phyloP scores from a whole-genome alignment of 2,329 filamentous ascomycete species.

The Xylariaceae sp. region DNA sequence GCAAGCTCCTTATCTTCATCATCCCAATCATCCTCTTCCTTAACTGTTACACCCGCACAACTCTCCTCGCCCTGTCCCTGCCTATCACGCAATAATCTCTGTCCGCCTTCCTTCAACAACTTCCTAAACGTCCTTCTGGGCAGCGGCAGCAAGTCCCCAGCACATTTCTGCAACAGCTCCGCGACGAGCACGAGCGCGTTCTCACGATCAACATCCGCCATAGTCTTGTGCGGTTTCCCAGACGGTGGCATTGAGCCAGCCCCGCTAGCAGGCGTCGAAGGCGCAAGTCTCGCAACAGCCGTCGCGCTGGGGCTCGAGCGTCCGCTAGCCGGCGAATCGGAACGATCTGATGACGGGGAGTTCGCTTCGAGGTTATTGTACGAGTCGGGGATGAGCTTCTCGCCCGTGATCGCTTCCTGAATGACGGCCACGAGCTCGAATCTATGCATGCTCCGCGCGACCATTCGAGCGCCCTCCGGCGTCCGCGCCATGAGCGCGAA shows the following conservation, averaged over 20 bases:
- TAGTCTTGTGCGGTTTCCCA: conserved; percentile 18
- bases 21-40: background rate
- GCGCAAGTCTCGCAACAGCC: background rate
- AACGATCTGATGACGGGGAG: background rate
- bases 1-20: background rate
- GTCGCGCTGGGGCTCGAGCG: background rate
- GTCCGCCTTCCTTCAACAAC: conserved; percentile 50
- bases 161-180: conserved; percentile 49
- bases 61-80: background rate
- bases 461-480: conserved; percentile 45
- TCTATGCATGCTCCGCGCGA: conserved; percentile 42
- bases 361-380: background rate
- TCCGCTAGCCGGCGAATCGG: background rate
- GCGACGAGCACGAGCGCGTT: conserved; percentile 59
- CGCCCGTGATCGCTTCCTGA: conserved; percentile 48
- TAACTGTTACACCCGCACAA: background rate
- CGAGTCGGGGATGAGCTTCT: conserved; percentile 19
- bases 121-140: conserved; percentile 44
- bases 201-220: conserved; percentile 55
- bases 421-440: conserved; percentile 44
- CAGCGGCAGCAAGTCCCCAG: conserved; percentile 39
- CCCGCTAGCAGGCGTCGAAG: background rate
- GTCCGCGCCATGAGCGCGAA: conserved; percentile 59
- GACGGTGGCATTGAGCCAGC: background rate
- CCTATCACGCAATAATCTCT: conserved; percentile 20